phyloP scores from a whole-genome alignment of 345 rosid species.

The Cochlearia excelsa region DNA sequence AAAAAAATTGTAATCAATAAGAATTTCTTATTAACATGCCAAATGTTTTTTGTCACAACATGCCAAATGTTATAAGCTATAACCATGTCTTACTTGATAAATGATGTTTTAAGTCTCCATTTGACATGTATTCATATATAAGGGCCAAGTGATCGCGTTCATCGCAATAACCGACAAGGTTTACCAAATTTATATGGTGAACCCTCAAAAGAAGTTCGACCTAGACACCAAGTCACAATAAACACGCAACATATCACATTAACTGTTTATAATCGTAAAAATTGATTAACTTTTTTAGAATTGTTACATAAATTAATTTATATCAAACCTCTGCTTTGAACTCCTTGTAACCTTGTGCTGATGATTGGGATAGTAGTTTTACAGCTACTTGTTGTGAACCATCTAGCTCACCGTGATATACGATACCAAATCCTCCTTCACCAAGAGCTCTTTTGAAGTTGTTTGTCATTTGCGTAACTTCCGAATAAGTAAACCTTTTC shows the following conservation, averaged over 20 bases:
- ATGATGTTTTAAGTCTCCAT: slow-evolving; percentile 27
- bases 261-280: too few species aligned
- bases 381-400: slow-evolving; percentile 22
- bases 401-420: slow-evolving; percentile 39
- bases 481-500: slow-evolving; percentile 29
- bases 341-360: slow-evolving; percentile 27
- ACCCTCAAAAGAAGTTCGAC: slow-evolving; percentile 40
- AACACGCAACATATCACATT: not conserved
- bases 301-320: too few species aligned
- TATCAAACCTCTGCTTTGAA: slow-evolving; percentile 23
- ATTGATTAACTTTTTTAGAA: too few species aligned
- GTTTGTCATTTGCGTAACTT: slow-evolving; percentile 39
- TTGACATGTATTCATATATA: slow-evolving; percentile 44
- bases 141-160: slow-evolving; percentile 36
- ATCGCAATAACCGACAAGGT: slow-evolving; percentile 40
- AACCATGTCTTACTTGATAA: slow-evolving; percentile 15
- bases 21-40: too few species aligned
- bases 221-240: slow-evolving; percentile 7
- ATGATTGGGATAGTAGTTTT: slow-evolving; percentile 15
- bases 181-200: slow-evolving; percentile 42
- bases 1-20: too few species aligned
- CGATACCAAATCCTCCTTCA: slow-evolving; percentile 55
- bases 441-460: slow-evolving; percentile 41
- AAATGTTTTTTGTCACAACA: too few species aligned
- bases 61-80: too few species aligned